phyloP scores from a whole-genome alignment of 169 alveolate species.

The Plasmodium gallinaceum region DNA sequence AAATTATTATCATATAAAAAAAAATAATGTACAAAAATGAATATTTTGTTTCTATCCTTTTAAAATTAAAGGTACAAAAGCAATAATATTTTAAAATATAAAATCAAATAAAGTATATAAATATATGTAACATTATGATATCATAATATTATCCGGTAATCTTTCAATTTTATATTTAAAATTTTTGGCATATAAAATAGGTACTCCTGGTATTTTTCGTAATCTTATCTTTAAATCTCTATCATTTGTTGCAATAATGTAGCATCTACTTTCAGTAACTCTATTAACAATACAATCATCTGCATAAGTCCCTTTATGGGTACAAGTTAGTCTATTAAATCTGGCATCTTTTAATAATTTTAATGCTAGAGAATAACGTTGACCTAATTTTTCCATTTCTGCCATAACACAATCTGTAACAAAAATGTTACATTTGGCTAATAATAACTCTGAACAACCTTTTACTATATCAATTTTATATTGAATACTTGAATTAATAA shows the following conservation, averaged over 20 bases:
- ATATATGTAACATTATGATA: constrained; percentile 62
- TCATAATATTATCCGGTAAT: constrained; percentile 93
- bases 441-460: constrained; percentile 96
- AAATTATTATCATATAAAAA: too few relatives aligned
- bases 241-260: constrained; percentile 99
- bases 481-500: constrained; percentile 98
- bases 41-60: too few relatives aligned
- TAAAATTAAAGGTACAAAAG: too few relatives aligned
- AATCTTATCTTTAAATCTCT: constrained; percentile 97
- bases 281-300: constrained; percentile 99
- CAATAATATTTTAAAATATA: neutral
- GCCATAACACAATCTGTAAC: constrained; percentile 99
- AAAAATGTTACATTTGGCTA: constrained; percentile 97
- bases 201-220: constrained; percentile 98
- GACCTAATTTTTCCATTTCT: constrained; percentile 99
- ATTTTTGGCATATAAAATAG: constrained; percentile 96
- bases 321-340: constrained; percentile 95
- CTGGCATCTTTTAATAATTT: constrained; percentile 97
- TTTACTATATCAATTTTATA: constrained; percentile 96
- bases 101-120: neutral
- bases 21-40: too few relatives aligned
- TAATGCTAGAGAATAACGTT: constrained; percentile 96
- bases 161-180: constrained; percentile 97
- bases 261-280: constrained; percentile 95
- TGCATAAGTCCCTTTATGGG: constrained; percentile 99